A percentile compares a stretch with the other conserved stretches of the same genome.
phyloP scores from a whole-genome alignment of 345 rosid genomes.

The Eucalyptus cloeziana region DNA sequence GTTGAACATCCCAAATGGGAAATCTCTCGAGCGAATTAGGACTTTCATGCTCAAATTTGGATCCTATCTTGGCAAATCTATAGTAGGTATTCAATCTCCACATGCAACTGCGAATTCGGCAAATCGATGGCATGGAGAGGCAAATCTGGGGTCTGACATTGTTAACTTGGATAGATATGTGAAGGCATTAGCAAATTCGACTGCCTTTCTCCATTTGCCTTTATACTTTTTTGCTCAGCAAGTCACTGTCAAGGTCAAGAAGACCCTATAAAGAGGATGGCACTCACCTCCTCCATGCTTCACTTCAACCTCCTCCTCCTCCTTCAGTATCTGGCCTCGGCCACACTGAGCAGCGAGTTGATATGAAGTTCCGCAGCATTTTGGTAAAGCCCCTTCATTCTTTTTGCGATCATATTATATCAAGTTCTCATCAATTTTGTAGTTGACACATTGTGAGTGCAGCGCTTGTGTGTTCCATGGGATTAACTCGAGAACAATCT shows the following conservation, averaged over 20 bases:
- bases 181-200: neutral
- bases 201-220: neutral
- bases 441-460: too few species aligned
- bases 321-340: neutral
- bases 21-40: neutral
- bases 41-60: neutral
- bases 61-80: neutral
- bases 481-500: too few species aligned
- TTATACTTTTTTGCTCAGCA: neutral
- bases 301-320: neutral
- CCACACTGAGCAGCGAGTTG: neutral
- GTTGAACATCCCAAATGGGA: neutral
- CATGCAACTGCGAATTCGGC: neutral
- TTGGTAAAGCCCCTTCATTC: neutral
- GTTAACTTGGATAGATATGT: neutral
- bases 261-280: neutral
- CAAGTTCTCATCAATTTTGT: too few species aligned
- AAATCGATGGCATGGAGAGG: neutral
- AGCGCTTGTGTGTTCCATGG: too few species aligned
- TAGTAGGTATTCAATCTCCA: neutral
- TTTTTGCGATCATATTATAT: too few species aligned
- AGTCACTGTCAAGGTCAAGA: neutral
- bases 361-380: neutral
- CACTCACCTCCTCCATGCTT: neutral
- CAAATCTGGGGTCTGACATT: neutral